A percentile compares a stretch with the other conserved stretches of the same genome.
Evolutionary conservation across 2,329 filamentous ascomycete genomes (phyloP).

Genomic region (Dothistroma septosporum): DNA sequence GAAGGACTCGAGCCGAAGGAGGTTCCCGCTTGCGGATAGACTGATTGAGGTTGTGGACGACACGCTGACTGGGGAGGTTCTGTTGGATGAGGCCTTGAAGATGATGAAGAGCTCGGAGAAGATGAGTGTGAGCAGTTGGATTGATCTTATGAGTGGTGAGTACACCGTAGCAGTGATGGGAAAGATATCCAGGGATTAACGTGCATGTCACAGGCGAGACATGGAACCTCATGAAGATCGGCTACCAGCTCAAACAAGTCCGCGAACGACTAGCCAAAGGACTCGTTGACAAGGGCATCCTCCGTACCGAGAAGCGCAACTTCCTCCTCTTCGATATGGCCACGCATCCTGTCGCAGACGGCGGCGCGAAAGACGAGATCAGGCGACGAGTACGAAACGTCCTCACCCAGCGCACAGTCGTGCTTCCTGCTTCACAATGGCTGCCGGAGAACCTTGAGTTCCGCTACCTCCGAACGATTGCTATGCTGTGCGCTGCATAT

Average conservation of each 20-base stretch:
- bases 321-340: slow-evolving; percentile 99
- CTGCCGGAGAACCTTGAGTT: slow-evolving; percentile 93
- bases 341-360: slow-evolving; percentile 93
- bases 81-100: slow-evolving; percentile 95
- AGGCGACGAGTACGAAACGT: slow-evolving; percentile 86
- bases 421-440: slow-evolving; percentile 80
- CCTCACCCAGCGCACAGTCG: slow-evolving; percentile 88
- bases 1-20: slow-evolving; percentile 85
- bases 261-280: slow-evolving; percentile 96
- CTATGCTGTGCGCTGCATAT: slow-evolving; percentile 97
- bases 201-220: slow-evolving; percentile 70
- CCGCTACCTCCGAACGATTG: slow-evolving; percentile 82
- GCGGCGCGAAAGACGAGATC: slow-evolving; percentile 96
- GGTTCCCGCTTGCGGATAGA: slow-evolving; percentile 88
- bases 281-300: slow-evolving; percentile 95
- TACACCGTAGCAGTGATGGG: neutral
- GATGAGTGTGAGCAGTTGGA: slow-evolving; percentile 99
- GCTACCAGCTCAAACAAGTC: slow-evolving; percentile 98
- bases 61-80: slow-evolving; percentile 90
- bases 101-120: slow-evolving; percentile 99
- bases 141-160: slow-evolving; percentile 96
- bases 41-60: slow-evolving; percentile 97
- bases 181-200: slow-evolving; percentile 6
- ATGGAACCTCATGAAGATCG: slow-evolving; percentile 99
- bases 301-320: slow-evolving; percentile 98